Base-by-base conservation (phyloP, 768 basidiomycete species). In the Suillus clintonianus region DNA sequence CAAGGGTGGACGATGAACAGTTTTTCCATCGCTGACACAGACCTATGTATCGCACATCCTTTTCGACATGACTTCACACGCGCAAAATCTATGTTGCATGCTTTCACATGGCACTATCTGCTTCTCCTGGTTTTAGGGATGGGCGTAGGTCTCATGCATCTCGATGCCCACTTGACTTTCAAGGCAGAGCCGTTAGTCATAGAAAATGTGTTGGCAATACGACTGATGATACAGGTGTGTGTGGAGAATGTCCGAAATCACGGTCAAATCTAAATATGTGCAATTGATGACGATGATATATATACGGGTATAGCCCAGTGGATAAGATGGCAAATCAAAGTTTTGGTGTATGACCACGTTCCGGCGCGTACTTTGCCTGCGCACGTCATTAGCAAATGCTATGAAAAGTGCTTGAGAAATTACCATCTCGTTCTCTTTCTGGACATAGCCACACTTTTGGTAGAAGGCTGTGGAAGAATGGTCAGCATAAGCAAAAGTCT, bases 381-480 rank as follows among this genome's bases (percentile, higher is more conserved):
- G 62, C 42, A 39, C 69, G 56, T 64, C 37, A 59, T 36, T 57
- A 61, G 37, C 51, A 56, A 9, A 27, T 19, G 39, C 30, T 30
- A 34, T 43, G 22, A 17, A 22, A 22, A 45, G 39, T 45, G 32
- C 19, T n/a, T 53, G 19, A n/a, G 51, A 19, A 75, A 82, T 63
- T 62, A 90, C 96, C 96, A 99, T 99, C 77, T 97, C 93, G 70
- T 85, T 88, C 77, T 96, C 96, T 78, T 95, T 97, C 80, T 89
- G 90, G 76, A 85, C 82, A 71, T 80, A 97, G 24, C 97, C 97
- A 74, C 97, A 99, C 78, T 99, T 99, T 76, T 94, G 82, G 76
- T 99, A 99, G 80, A 99, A 99, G 10, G 92, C 96, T 97, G 72
- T 27, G 37, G 43, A 36, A 66, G 51, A 43, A 47, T 17, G 30